A percentile compares a stretch with the other conserved stretches of the same genome.
phyloP scores from a whole-genome alignment of 345 rosid genomes.

The Acer campestre region DNA sequence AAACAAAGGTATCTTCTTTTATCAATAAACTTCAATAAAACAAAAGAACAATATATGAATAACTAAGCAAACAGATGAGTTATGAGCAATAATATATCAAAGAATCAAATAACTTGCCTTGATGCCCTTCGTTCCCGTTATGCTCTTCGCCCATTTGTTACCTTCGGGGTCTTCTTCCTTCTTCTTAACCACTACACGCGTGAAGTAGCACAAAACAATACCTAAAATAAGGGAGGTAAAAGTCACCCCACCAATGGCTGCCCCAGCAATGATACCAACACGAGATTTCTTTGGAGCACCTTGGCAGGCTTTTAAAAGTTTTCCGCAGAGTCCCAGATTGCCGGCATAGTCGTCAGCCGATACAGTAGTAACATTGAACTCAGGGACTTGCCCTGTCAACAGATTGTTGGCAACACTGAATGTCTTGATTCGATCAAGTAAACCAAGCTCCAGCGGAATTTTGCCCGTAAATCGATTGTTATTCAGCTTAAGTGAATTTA shows the following conservation, averaged over 20 bases:
- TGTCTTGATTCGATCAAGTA: slow-evolving; percentile 9
- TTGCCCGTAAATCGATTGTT: slow-evolving; percentile 27
- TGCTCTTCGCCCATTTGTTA: slow-evolving; percentile 24
- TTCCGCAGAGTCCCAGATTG: slow-evolving; percentile 31
- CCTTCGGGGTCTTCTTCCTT: slow-evolving; percentile 28
- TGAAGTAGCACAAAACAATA: not conserved
- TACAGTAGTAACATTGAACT: not conserved
- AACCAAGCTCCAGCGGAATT: slow-evolving; percentile 23
- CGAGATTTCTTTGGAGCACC: not conserved
- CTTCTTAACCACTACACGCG: not conserved
- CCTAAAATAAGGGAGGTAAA: slow-evolving; percentile 5
- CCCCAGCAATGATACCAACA: slow-evolving; percentile 10
- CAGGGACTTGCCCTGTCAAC: slow-evolving; percentile 29
- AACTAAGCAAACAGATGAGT: not conserved
- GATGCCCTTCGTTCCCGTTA: slow-evolving; percentile 17
- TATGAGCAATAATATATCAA: not conserved
- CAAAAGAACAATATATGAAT: not conserved
- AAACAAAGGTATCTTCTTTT: not conserved
- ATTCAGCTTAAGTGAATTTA: slow-evolving; percentile 26
- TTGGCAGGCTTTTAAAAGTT: slow-evolving; percentile 15
- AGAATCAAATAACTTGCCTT: slow-evolving; percentile 19
- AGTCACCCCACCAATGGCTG: slow-evolving; percentile 16
- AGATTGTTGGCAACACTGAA: slow-evolving; percentile 31
- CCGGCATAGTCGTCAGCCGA: slow-evolving; percentile 12
- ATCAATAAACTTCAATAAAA: not conserved